Percentiles rank a stretch among this genome's conserved stretches.
Evolutionary conservation across 345 rosid genomes (phyloP).

Genomic region (Theobroma cacao): DNA sequence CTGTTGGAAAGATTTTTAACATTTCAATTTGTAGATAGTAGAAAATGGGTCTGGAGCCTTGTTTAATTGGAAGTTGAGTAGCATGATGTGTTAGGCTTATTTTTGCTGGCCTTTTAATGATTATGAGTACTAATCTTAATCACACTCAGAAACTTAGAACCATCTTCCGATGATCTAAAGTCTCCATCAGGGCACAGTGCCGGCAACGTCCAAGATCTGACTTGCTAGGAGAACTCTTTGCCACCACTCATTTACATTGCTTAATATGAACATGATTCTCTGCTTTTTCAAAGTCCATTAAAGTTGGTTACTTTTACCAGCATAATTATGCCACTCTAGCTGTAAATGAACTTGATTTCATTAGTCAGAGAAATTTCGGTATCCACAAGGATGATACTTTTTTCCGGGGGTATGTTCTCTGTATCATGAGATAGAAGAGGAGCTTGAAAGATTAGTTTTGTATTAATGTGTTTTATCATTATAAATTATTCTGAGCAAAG

Average conservation of each 20-base stretch:
- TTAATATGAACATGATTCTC: not conserved
- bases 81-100: not conserved
- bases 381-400: too few species aligned
- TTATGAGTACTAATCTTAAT: not conserved
- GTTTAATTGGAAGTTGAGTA: not conserved
- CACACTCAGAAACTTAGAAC: not conserved
- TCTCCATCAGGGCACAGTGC: not conserved
- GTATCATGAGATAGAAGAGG: too few species aligned
- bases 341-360: too few species aligned
- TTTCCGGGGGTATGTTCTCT: too few species aligned
- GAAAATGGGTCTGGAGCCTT: not conserved
- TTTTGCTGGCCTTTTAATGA: not conserved
- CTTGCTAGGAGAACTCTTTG: not conserved
- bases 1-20: not conserved
- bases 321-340: too few species aligned
- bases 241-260: not conserved
- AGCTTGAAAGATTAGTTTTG: too few species aligned
- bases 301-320: too few species aligned
- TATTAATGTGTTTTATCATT: too few species aligned
- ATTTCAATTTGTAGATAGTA: not conserved
- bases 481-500: too few species aligned
- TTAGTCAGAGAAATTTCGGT: too few species aligned
- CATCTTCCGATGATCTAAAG: not conserved
- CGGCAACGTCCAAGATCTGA: not conserved
- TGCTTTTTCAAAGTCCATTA: not conserved